phyloP scores from a whole-genome alignment of 306 rosid species.

The Inga leiocalycina region DNA sequence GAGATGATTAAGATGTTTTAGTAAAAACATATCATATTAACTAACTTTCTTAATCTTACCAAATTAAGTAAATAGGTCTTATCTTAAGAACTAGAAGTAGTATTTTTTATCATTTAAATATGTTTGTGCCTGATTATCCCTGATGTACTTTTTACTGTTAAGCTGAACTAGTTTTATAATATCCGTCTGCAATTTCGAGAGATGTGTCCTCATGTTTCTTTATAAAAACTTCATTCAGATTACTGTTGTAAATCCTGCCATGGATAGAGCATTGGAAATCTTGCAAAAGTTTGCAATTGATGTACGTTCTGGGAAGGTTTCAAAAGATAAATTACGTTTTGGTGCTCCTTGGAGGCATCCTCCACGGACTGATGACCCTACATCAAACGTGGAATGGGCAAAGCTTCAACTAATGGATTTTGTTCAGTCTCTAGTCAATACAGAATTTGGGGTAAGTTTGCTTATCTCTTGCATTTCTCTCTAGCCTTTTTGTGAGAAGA shows the following conservation, averaged over 20 bases:
- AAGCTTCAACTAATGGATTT: slow-evolving; percentile 92
- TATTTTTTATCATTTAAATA: background rate
- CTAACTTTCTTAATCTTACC: no score
- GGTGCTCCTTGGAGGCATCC: slow-evolving; percentile 99
- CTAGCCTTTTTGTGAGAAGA: slow-evolving; percentile 4
- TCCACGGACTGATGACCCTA: slow-evolving; percentile 63
- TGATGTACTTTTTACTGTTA: slow-evolving; percentile 2
- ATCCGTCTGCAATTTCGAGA: slow-evolving; percentile 23
- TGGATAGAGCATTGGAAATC: slow-evolving; percentile 81
- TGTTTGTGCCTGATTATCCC: background rate
- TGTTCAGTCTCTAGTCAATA: slow-evolving; percentile 66
- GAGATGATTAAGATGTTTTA: no score
- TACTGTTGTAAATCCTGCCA: slow-evolving; percentile 85
- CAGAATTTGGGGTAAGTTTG: slow-evolving; percentile 85
- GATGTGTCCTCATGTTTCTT: slow-evolving; percentile 35
- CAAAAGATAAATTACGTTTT: slow-evolving; percentile 77
- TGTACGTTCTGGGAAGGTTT: slow-evolving; percentile 60
- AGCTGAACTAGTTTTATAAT: slow-evolving; percentile 12
- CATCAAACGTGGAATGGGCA: slow-evolving; percentile 70
- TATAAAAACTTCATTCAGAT: slow-evolving; percentile 54
- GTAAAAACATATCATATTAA: no score
- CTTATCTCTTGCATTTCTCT: slow-evolving; percentile 22
- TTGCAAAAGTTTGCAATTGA: slow-evolving; percentile 76
- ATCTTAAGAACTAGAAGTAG: background rate
- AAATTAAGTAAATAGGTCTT: no score